Conservation (phyloP, 2,329 filamentous ascomycete genomes). For the Aspergillus novofumigatus region DNA sequence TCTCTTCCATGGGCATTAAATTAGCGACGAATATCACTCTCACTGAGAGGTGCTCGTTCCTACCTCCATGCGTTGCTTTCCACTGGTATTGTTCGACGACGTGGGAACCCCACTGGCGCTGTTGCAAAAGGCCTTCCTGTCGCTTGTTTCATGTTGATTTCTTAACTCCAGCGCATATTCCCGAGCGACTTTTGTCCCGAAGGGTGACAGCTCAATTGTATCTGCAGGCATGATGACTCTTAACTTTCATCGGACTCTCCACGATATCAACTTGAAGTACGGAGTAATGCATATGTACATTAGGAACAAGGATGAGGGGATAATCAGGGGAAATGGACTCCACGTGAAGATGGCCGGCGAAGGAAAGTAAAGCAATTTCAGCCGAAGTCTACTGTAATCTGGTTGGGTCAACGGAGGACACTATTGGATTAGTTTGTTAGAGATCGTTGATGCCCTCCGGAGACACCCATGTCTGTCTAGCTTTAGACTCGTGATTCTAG, state of each 20-base stretch:
- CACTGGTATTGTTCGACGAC: background rate
- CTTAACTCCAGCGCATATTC: background rate
- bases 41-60: too few species aligned
- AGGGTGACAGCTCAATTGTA: background rate
- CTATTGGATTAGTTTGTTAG: too few species aligned
- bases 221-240: background rate
- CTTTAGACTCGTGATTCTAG: background rate
- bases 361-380: background rate
- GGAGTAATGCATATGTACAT: background rate
- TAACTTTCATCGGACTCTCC: background rate
- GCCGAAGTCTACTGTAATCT: background rate
- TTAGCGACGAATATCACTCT: too few species aligned
- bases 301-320: too few species aligned
- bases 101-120: background rate
- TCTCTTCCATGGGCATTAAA: too few species aligned
- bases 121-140: background rate
- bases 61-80: background rate
- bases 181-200: background rate
- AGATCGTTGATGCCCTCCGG: background rate
- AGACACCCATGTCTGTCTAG: too few species aligned
- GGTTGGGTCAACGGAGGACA: background rate
- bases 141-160: background rate
- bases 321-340: background rate
- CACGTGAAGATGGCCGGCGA: background rate
- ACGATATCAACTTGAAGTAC: background rate